A percentile compares a stretch with the other conserved stretches of the same genome.
Evolutionary conservation across 106 monocot genomes (phyloP).

Genomic region (Chionographis japonica): DNA sequence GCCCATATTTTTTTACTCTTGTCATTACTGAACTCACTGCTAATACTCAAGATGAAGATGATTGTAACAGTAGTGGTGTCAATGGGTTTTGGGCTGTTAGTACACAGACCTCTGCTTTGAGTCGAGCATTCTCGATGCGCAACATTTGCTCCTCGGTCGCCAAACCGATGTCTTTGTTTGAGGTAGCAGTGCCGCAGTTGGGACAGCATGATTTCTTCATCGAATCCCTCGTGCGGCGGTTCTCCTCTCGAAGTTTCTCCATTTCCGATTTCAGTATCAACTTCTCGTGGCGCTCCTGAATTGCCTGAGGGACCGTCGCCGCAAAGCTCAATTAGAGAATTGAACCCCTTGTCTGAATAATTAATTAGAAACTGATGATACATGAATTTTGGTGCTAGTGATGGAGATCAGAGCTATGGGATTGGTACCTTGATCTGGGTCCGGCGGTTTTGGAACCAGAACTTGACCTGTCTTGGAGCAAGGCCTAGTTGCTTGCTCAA

Average conservation of each 20-base stretch:
- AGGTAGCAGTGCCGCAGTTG: conserved; percentile 34
- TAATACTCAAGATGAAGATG: too few species aligned
- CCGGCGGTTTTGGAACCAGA: conserved; percentile 81
- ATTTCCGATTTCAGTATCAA: conserved; percentile 60
- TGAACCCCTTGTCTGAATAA: background rate
- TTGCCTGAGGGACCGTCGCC: conserved; percentile 25
- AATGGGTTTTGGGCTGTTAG: too few species aligned
- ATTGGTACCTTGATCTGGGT: conserved; percentile 66
- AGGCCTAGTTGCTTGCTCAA: conserved; percentile 62
- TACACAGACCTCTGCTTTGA: conserved; percentile 50
- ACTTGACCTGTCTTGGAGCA: conserved; percentile 68
- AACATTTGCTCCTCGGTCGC: conserved; percentile 38
- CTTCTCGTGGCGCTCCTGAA: conserved; percentile 80
- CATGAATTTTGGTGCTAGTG: background rate
- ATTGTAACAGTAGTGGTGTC: too few species aligned
- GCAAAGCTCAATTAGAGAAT: background rate
- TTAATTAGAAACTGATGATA: background rate
- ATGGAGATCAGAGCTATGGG: background rate
- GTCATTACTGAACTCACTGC: too few species aligned
- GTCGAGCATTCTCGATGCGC: conserved; percentile 48
- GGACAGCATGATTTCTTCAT: conserved; percentile 45
- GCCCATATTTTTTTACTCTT: too few species aligned
- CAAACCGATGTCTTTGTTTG: conserved; percentile 13
- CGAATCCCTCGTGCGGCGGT: conserved; percentile 37
- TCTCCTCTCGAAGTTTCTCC: conserved; percentile 63